Evolutionary conservation across 148 eudicot species (phyloP), one percentile per base, ranked within the genome.

Genomic region (Diospyros kaki): DNA sequence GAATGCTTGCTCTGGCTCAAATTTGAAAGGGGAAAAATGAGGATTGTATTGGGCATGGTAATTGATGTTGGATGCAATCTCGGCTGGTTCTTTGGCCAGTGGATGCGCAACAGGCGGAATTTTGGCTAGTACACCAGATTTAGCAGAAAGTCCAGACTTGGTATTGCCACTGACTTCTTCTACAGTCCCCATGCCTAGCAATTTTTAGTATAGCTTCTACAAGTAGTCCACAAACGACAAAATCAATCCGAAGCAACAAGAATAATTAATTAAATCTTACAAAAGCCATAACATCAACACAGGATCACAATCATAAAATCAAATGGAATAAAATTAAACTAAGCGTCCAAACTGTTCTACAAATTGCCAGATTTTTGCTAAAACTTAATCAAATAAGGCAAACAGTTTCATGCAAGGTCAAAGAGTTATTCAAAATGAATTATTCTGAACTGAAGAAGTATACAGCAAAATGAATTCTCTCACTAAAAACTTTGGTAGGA

Each of bases 1-100:
- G 81, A 82, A 95, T 46, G 97, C 97, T 81, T 95, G 99, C 82
- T 92, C 96, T 5, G 96, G 97, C 82, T 93, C 94, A 60, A 95
- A 95, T 85, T 89, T 95, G 69, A 88, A 76, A 74, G 94, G 93
- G 40, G 98, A 92, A 83, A 95, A 95, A 87, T 95, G 97, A 83
- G 99, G 99, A 78, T 88, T 91, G 66, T 85, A 93, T 62, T 85
- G 92, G 62, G 94, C 94, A 72, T 95, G 99, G 78, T 93, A 95
- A 80, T 77, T 89, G 76, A 95, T 95, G 74, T 95, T 95, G 63
- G 97, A 89, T 18, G 99, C 97, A 73, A 95, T 87, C 67, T 90
- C 88, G 15, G 82, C 46, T 6, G 97, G 85, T 51, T 88, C 86
- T 74, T 82, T 84, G 11, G 93, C 86, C 58, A 87, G 67, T 9